These are phyloP conservation scores for Grosmannia penicillata DNA, from an alignment of 2,329 filamentous ascomycete genomes.

Conservation along the genomic window DNA sequence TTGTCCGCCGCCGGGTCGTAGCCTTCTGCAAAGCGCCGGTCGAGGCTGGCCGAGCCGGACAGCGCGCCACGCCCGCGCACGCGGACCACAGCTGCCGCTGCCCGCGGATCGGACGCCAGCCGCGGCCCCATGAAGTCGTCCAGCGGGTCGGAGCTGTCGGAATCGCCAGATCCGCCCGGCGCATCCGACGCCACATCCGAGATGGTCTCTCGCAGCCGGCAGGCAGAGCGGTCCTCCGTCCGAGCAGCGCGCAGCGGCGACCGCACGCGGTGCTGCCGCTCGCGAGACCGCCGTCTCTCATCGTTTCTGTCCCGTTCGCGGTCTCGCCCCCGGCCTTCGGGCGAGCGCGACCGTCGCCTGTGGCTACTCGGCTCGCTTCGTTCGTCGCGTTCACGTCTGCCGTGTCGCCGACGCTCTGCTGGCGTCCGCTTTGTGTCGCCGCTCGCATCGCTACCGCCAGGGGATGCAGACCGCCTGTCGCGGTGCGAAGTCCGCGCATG, in stretches of 20 bases:
- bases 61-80: constrained; percentile 4
- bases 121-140: constrained; percentile 7
- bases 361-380: not conserved
- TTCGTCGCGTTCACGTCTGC: not conserved
- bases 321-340: not conserved
- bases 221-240: no score
- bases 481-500: not conserved
- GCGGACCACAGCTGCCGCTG: not conserved
- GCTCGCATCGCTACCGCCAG: not conserved
- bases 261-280: not conserved
- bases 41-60: constrained; percentile 5
- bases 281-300: no score
- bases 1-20: constrained; percentile 8
- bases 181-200: no score
- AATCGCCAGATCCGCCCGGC: no score
- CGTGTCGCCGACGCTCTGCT: no score
- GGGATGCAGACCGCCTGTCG: not conserved
- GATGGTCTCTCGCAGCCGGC: no score
- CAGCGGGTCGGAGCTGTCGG: constrained; percentile 4
- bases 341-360: not conserved
- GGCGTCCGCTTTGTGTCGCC: not conserved
- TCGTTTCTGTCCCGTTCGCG: not conserved
- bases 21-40: constrained; percentile 8
- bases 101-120: not conserved
- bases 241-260: not conserved